Base-by-base conservation (phyloP, 2,329 filamentous ascomycete genomes). In the Colletotrichum lindemuthianum region DNA sequence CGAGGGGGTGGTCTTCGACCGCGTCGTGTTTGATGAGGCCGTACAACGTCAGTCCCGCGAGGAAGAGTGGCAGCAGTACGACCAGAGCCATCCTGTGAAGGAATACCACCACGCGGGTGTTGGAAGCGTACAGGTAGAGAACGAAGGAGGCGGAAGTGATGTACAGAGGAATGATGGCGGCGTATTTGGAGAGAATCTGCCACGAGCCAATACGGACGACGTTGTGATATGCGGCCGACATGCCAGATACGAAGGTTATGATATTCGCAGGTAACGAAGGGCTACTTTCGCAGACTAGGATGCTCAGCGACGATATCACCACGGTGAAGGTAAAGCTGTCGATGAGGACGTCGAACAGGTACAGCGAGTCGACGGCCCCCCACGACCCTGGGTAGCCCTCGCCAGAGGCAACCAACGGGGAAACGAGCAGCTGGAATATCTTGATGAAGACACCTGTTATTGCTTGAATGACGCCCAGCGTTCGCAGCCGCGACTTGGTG, bases 241-340 rank as follows among this genome's bases (percentile, higher is more conserved):
- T 69, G 1, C 82, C 83, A 8, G 77, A 75, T 2, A 81, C 67
- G 55, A 84, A 80, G 0, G 81, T 82, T 36, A 82, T 73, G 44
- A 80, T 76, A 32, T 77, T 77, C 1, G 74, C 72, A 0, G 83
- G 77, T 2, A 78, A 76, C 6, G 83, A 70, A 0, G 82, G 79
- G 0, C 78, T 81, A 2, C 78, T 76, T 51, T 86, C 82, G 59
- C 79, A 82, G 12, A 82, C 73, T 74, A 84, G 80, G 3, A 85
- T 73, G 2, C 76, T 74, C 4, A 78, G 73, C 1, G 82, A 83
- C 37, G 83, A 74, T 57, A 81, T 67, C 32, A 86, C 73, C 2
- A 75, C 68, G 2, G 81, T 77, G 41, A 86, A 75, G 2, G 78
- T 73, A 37, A 84, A 67, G 64, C 83, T 81, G 59, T 85, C 84